Percentiles rank a stretch among this genome's conserved stretches.
Conservation (phyloP, 2,329 filamentous ascomycete species). For the Neofusicoccum laricinum region DNA sequence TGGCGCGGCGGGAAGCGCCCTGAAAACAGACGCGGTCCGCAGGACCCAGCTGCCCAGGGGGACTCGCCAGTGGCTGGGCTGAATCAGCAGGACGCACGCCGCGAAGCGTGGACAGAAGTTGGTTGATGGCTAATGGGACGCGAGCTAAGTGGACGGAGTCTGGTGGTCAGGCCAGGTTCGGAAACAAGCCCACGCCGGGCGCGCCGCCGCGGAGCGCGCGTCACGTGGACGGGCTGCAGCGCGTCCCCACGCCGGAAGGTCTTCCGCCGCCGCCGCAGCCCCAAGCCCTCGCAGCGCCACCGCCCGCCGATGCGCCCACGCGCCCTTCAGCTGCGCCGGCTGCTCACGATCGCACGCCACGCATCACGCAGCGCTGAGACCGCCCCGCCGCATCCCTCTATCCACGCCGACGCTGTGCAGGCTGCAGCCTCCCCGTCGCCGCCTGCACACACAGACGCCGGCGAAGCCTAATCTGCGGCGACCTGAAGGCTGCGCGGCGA, state of each 20-base stretch:
- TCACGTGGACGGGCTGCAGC: neutral
- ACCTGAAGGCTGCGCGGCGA: neutral
- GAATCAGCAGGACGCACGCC: neutral
- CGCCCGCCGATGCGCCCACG: neutral
- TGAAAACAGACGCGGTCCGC: neutral
- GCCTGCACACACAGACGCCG: neutral
- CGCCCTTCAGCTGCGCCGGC: neutral
- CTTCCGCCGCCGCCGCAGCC: neutral
- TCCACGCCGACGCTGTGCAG: neutral
- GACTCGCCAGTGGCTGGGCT: neutral
- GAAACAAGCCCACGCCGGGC: neutral
- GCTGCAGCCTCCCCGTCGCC: no score
- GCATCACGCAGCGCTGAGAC: no score
- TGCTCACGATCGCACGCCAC: no score
- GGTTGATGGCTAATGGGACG: neutral
- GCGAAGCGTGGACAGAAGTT: neutral
- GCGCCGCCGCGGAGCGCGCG: neutral
- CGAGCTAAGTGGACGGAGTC: neutral
- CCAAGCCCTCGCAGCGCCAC: no score
- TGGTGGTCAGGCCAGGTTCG: neutral
- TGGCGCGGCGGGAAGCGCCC: neutral
- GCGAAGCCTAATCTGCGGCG: neutral
- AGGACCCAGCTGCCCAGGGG: neutral
- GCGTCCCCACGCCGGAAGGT: neutral
- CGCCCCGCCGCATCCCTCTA: neutral